These are phyloP conservation scores for Prunus fruticosa DNA, from an alignment of 306 rosid species.

Conservation along the genomic window DNA sequence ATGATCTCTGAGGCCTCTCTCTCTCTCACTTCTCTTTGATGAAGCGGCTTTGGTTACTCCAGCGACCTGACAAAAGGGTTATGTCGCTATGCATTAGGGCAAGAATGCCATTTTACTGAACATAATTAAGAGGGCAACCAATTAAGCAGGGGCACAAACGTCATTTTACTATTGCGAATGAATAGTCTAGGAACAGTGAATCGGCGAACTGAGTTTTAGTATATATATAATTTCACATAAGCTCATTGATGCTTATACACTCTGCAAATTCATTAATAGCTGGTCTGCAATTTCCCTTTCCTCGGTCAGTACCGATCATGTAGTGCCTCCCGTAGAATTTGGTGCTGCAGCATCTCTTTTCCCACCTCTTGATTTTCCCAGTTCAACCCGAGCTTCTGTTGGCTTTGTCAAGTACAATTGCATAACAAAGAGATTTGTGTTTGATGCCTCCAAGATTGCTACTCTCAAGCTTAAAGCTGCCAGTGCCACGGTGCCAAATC, in stretches of 20 bases:
- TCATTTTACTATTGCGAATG: too few species aligned
- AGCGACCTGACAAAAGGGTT: too few species aligned
- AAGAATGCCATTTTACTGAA: too few species aligned
- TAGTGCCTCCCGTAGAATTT: neutral
- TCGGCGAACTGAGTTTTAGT: too few species aligned
- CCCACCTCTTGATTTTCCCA: neutral
- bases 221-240: slow-evolving; percentile 42
- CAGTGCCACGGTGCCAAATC: neutral
- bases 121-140: too few species aligned
- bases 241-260: slow-evolving; percentile 30
- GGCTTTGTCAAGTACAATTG: neutral
- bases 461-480: neutral
- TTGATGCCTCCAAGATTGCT: neutral
- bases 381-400: neutral
- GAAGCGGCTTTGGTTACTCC: too few species aligned
- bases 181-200: too few species aligned
- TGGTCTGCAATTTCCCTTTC: slow-evolving; percentile 17
- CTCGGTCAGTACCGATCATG: neutral
- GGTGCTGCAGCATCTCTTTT: neutral
- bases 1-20: too few species aligned
- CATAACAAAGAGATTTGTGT: neutral
- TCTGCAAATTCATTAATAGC: slow-evolving; percentile 14
- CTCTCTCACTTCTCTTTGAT: too few species aligned
- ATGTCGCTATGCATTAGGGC: too few species aligned
- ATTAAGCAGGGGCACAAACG: too few species aligned